Evolutionary conservation across 2,329 filamentous ascomycete genomes (phyloP).

Genomic region (Xylogone sp.): DNA sequence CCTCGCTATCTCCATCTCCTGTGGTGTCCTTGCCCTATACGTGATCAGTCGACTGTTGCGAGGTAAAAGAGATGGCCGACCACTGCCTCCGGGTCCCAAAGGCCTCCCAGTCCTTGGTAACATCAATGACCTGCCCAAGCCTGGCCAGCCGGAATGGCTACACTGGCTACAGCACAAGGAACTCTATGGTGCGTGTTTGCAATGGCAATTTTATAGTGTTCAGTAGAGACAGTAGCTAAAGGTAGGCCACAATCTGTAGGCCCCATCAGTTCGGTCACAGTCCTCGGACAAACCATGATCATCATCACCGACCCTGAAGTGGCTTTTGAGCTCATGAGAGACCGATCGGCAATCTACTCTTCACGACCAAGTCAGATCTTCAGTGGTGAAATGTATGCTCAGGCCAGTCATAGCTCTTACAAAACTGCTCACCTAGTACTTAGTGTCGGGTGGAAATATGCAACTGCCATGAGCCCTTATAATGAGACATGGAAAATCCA

Average conservation of each 20-base stretch:
- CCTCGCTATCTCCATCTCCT: constrained; percentile 2
- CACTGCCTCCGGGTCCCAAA: constrained; percentile 6
- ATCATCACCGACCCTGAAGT: constrained; percentile 34
- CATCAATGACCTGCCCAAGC: constrained; percentile 18
- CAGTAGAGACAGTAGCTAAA: constrained; percentile 3
- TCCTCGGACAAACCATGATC: constrained; percentile 37
- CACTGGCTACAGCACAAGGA: constrained; percentile 40
- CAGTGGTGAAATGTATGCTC: constrained; percentile 32
- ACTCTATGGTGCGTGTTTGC: constrained; percentile 25
- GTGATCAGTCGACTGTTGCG: constrained; percentile 5
- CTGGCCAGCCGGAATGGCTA: constrained; percentile 30
- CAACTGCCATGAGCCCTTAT: constrained; percentile 32
- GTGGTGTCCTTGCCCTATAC: constrained; percentile 3
- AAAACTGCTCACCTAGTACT: neutral
- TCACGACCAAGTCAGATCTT: constrained; percentile 31
- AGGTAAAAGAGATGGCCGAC: constrained; percentile 1
- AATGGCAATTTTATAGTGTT: constrained; percentile 1
- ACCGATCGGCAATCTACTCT: constrained; percentile 31
- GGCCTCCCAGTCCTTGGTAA: constrained; percentile 6
- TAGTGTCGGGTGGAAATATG: constrained; percentile 36
- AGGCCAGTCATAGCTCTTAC: neutral
- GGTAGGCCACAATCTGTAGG: constrained; percentile 6
- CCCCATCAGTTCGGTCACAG: constrained; percentile 33
- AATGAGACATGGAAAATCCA: constrained; percentile 34
- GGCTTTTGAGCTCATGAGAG: constrained; percentile 35